Evolutionary conservation across 768 basidiomycete genomes (phyloP).

Genomic region (Xerocomus potaroensis): DNA sequence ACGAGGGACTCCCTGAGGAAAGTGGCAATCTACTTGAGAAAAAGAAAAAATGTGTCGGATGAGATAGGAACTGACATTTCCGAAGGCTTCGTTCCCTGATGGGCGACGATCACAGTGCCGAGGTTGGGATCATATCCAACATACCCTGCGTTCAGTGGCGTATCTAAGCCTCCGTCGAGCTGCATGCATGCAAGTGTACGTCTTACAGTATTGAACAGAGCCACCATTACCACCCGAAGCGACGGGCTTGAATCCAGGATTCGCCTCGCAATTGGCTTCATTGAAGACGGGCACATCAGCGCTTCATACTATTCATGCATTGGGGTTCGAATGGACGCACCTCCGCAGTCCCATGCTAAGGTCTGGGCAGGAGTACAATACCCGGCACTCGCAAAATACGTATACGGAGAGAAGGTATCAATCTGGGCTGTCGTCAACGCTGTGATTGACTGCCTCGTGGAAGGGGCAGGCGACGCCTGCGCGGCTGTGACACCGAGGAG

Average conservation of each 20-base stretch:
- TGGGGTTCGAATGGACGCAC: conserved; percentile 27
- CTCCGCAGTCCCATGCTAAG: conserved; percentile 51
- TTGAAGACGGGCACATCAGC: background rate
- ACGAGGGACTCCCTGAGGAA: conserved; percentile 32
- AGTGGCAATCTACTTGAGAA: background rate
- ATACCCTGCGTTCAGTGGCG: conserved; percentile 36
- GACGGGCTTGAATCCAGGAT: conserved; percentile 41
- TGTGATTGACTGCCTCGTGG: conserved; percentile 35
- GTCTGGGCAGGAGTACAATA: conserved; percentile 44
- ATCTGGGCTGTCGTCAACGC: conserved; percentile 40
- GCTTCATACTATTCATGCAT: background rate
- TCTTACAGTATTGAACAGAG: conserved; percentile 40
- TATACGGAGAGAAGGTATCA: conserved; percentile 43
- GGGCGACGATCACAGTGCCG: conserved; percentile 33
- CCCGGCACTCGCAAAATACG: conserved; percentile 46
- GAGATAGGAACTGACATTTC: conserved; percentile 21
- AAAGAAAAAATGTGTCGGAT: background rate
- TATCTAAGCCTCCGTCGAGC: background rate
- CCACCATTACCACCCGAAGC: conserved; percentile 47
- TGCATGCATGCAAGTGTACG: background rate
- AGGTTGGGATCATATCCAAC: conserved; percentile 46
- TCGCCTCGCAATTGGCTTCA: conserved; percentile 44
- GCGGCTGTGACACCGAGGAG: conserved; percentile 10
- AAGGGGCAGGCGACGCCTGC: conserved; percentile 23
- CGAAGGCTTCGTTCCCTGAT: conserved; percentile 33